A percentile compares a stretch with the other conserved stretches of the same genome.
Evolutionary conservation across 1,284 basidiomycete genomes (phyloP).

Genomic region (Apiotrichum mycotoxinovorans): DNA sequence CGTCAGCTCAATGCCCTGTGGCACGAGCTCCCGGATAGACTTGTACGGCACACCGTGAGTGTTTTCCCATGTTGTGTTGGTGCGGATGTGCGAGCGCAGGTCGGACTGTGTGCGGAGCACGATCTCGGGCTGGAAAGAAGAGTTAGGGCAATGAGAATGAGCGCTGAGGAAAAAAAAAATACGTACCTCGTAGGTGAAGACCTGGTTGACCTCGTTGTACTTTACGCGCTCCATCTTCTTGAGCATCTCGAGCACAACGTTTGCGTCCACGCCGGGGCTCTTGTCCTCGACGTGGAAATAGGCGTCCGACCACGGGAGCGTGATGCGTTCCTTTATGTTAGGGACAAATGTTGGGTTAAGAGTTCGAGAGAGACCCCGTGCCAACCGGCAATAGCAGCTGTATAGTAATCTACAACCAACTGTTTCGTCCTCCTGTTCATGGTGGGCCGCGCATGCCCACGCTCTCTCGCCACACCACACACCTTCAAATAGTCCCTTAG

Average conservation of each 20-base stretch:
- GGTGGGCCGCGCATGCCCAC: too few species aligned
- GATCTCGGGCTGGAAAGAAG: slow-evolving; percentile 42
- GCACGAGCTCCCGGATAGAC: slow-evolving; percentile 34
- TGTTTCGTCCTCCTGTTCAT: too few species aligned
- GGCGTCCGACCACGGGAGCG: slow-evolving; percentile 34
- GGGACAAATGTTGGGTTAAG: too few species aligned
- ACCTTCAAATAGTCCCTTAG: slow-evolving; percentile 34
- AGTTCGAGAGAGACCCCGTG: too few species aligned
- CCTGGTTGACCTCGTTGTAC: slow-evolving; percentile 42
- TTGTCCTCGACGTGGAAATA: slow-evolving; percentile 35
- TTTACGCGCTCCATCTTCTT: slow-evolving; percentile 41
- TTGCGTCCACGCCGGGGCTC: slow-evolving; percentile 29
- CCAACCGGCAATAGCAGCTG: too few species aligned
- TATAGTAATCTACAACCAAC: too few species aligned
- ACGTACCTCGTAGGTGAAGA: slow-evolving; percentile 45
- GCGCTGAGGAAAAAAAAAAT: background rate
- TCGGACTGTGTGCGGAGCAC: slow-evolving; percentile 32
- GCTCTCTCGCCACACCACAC: too few species aligned
- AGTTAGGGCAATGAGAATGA: background rate
- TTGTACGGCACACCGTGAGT: slow-evolving; percentile 33
- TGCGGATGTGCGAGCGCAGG: slow-evolving; percentile 41
- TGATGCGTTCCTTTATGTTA: slow-evolving; percentile 24
- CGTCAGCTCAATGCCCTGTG: slow-evolving; percentile 19
- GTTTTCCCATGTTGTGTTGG: slow-evolving; percentile 26
- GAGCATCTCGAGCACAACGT: slow-evolving; percentile 36